Evolutionary conservation across 208 protist genomes (phyloP).

Genomic region (Trypanosomatidae sp.): DNA sequence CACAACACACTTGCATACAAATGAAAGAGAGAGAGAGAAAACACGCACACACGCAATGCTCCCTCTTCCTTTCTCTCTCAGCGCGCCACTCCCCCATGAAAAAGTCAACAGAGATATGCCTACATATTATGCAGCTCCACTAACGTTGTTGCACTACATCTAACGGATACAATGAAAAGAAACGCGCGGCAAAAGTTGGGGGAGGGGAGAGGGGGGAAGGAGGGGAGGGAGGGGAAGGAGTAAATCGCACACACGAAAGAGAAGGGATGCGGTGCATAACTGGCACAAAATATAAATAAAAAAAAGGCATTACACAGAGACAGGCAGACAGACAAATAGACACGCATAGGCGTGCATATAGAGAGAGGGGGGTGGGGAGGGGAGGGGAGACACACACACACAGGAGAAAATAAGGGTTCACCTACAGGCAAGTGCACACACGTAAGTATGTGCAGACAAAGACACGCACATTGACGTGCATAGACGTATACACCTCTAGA

Average conservation of each 20-base stretch:
- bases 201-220: background rate
- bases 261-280: background rate
- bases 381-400: background rate
- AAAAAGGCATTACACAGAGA: background rate
- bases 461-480: background rate
- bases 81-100: too few species aligned
- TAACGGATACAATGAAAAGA: background rate
- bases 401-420: background rate
- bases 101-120: background rate
- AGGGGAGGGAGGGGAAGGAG: background rate
- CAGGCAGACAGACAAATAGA: background rate
- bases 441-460: conserved; percentile 3
- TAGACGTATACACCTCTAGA: conserved; percentile 1
- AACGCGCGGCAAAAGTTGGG: background rate
- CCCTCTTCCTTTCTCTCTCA: too few species aligned
- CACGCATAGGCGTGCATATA: background rate
- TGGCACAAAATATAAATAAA: background rate
- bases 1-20: background rate
- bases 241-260: background rate
- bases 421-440: background rate
- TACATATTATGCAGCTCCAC: background rate
- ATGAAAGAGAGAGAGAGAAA: background rate
- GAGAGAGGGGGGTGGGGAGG: too few species aligned
- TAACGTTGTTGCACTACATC: background rate
- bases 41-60: background rate